A percentile compares a stretch with the other conserved stretches of the same genome.
Evolutionary conservation across 257 asterid species (phyloP).

Genomic region (Cynanchum wilfordii): DNA sequence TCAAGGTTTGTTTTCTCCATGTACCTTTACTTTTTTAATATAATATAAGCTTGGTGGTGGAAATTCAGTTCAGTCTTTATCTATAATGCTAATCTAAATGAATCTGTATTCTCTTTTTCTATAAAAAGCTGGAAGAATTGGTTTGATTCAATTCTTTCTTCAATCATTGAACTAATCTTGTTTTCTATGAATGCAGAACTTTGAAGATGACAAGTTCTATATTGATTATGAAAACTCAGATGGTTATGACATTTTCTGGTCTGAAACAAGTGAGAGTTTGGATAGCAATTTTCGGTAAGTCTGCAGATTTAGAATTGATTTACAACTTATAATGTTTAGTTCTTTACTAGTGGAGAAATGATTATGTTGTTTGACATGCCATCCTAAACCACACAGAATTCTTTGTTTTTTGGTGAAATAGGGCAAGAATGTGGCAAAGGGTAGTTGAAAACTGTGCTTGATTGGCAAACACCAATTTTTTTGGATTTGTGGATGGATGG

Average conservation of each 20-base stretch:
- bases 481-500: neutral
- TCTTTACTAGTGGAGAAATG: neutral
- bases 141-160: too few relatives aligned
- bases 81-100: neutral
- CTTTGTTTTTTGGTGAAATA: slow-evolving; percentile 9
- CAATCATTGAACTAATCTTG: neutral
- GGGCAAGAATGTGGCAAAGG: slow-evolving; percentile 14
- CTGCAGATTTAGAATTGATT: neutral
- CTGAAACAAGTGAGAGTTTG: slow-evolving; percentile 18
- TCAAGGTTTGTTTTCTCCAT: slow-evolving; percentile 32
- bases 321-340: neutral
- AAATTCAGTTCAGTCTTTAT: neutral
- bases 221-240: slow-evolving; percentile 22
- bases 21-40: neutral
- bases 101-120: too few relatives aligned
- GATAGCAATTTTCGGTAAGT: slow-evolving; percentile 12
- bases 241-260: slow-evolving; percentile 19
- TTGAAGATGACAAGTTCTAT: slow-evolving; percentile 3
- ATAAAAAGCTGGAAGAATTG: too few relatives aligned
- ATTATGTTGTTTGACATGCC: neutral
- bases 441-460: neutral
- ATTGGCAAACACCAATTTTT: neutral
- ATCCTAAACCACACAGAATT: neutral
- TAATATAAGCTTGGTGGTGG: neutral
- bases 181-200: slow-evolving; percentile 26